A percentile compares a stretch with the other conserved stretches of the same genome.
Conservation (phyloP, 306 rosid species). For the Hippophae rhamnoides region DNA sequence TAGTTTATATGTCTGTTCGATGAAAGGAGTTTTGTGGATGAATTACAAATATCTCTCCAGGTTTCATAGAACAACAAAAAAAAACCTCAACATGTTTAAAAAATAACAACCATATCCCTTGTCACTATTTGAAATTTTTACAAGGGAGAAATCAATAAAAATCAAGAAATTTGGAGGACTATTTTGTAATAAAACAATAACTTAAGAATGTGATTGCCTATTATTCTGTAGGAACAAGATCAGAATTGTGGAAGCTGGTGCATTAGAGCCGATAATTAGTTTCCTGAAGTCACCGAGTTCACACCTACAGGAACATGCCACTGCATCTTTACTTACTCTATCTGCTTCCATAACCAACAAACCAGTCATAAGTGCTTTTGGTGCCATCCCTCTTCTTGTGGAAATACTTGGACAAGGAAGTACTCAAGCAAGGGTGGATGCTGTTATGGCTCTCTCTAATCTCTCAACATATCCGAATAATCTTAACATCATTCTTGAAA, state of each 20-base stretch:
- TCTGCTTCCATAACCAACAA: constrained; percentile 81
- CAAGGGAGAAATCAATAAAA: too few species aligned
- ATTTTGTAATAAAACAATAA: too few species aligned
- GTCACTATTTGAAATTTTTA: too few species aligned
- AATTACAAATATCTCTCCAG: too few species aligned
- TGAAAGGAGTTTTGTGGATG: background rate
- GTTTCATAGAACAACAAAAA: too few species aligned
- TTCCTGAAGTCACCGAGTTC: constrained; percentile 59
- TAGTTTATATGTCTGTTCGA: background rate
- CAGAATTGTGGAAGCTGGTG: constrained; percentile 83
- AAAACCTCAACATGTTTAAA: too few species aligned
- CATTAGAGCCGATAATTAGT: constrained; percentile 64
- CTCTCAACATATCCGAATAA: constrained; percentile 58
- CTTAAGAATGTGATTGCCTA: too few species aligned
- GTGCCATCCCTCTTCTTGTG: constrained; percentile 86
- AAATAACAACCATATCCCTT: too few species aligned
- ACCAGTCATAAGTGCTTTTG: constrained; percentile 65
- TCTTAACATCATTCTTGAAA: constrained; percentile 46
- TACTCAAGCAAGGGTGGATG: constrained; percentile 78
- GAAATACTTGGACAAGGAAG: constrained; percentile 63
- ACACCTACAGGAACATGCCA: constrained; percentile 66
- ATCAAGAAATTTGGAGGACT: too few species aligned
- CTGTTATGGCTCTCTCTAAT: constrained; percentile 94
- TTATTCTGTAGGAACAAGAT: constrained; percentile 62
- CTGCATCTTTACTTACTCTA: constrained; percentile 80